phyloP scores from a whole-genome alignment of 352 stramenopile species.

The Phytophthora meadii region DNA sequence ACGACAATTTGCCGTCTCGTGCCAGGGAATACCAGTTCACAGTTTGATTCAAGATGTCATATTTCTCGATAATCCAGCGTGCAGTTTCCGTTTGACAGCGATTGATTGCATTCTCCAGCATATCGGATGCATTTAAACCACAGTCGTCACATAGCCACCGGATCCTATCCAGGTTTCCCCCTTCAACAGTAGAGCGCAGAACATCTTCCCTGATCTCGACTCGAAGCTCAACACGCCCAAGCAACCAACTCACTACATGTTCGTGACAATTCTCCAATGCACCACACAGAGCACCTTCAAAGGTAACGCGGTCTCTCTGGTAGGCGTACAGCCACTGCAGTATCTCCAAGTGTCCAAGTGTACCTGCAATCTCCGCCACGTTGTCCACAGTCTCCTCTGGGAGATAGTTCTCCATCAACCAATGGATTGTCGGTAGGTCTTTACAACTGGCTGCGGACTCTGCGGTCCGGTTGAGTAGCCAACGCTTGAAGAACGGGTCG shows the following conservation, averaged over 20 bases:
- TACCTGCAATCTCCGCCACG: constrained; percentile 18
- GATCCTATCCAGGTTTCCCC: constrained; percentile 15
- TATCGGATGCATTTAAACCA: constrained; percentile 1
- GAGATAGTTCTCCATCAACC: constrained; percentile 26
- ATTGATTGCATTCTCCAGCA: constrained; percentile 10
- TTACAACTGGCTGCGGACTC: constrained; percentile 9
- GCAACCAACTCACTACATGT: constrained; percentile 49
- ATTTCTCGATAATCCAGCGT: constrained; percentile 29
- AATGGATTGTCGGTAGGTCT: constrained; percentile 14
- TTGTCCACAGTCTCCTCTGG: constrained; percentile 12
- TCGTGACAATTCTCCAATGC: constrained; percentile 46
- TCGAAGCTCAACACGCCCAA: constrained; percentile 24
- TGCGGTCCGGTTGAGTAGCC: constrained; percentile 27
- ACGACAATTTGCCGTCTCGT: constrained; percentile 13
- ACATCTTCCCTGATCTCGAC: constrained; percentile 7
- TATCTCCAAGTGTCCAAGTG: constrained; percentile 14
- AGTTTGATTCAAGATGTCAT: neutral
- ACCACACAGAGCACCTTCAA: constrained; percentile 19
- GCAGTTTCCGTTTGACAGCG: constrained; percentile 15
- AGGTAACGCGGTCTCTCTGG: constrained; percentile 12
- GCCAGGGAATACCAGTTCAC: constrained; percentile 13
- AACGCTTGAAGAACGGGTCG: constrained; percentile 36
- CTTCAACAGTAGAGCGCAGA: constrained; percentile 13
- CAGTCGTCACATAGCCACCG: constrained; percentile 22
- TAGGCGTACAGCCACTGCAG: constrained; percentile 28